Conservation (phyloP, 192 early-diverging fungal species). For the Coemansia sp. region DNA sequence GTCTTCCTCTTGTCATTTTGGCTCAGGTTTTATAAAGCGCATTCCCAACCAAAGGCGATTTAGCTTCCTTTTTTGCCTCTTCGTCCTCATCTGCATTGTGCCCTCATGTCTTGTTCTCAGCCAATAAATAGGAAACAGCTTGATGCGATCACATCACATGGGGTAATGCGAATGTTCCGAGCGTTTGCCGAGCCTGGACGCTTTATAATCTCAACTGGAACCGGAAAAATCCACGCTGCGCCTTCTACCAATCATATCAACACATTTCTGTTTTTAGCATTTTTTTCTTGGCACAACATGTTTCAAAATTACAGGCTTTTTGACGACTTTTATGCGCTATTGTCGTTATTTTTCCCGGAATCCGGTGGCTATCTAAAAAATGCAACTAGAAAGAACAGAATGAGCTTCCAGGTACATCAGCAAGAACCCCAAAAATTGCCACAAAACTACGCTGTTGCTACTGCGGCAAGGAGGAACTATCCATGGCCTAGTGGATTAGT, state of each 20-base stretch:
- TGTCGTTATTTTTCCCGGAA: too few species aligned
- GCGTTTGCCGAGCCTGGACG: not conserved
- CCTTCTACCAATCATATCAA: too few species aligned
- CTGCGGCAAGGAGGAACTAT: too few species aligned
- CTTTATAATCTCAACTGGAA: not conserved
- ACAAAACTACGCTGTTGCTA: too few species aligned
- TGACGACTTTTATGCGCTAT: too few species aligned
- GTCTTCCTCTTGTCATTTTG: too few species aligned
- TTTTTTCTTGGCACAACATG: not conserved
- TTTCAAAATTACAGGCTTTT: not conserved
- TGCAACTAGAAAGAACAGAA: too few species aligned
- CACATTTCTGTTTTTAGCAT: too few species aligned
- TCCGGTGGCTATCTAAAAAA: too few species aligned
- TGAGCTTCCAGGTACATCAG: too few species aligned
- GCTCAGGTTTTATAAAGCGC: too few species aligned
- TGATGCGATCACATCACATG: slow-evolving; percentile 3
- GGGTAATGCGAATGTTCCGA: not conserved
- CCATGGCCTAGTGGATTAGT: not conserved
- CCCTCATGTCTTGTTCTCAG: not conserved
- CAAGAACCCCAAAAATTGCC: not conserved
- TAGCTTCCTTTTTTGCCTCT: not conserved
- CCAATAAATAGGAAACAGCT: not conserved
- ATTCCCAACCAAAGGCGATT: not conserved
- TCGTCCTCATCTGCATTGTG: not conserved
- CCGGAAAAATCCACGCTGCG: not conserved